Percentiles rank a stretch among this genome's conserved stretches.
Conservation (phyloP, 2,329 filamentous ascomycete species). For the Colletotrichum caudatum region DNA sequence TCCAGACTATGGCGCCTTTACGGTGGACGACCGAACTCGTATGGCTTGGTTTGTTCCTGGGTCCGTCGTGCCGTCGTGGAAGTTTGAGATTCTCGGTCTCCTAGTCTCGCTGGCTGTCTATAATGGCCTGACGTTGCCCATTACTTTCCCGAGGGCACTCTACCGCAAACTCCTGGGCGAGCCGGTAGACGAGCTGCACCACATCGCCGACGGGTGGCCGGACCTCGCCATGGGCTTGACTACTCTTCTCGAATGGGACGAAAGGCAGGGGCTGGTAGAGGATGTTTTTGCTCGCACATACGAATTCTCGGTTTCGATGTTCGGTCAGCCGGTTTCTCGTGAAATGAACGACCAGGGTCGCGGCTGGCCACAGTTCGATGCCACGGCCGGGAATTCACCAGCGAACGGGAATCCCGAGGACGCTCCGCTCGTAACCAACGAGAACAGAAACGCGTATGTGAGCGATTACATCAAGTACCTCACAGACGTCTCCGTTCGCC, state of each 20-base stretch:
- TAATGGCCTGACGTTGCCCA: slow-evolving; percentile 90
- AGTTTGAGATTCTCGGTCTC: slow-evolving; percentile 89
- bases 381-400: slow-evolving; percentile 46
- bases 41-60: slow-evolving; percentile 91
- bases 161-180: slow-evolving; percentile 83
- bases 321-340: slow-evolving; percentile 68
- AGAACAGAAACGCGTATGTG: slow-evolving; percentile 83
- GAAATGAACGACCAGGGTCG: slow-evolving; percentile 62
- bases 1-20: slow-evolving; percentile 84
- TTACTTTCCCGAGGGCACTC: slow-evolving; percentile 87
- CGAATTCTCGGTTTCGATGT: slow-evolving; percentile 78
- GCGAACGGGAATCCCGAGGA: slow-evolving; percentile 60
- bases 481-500: slow-evolving; percentile 79
- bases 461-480: slow-evolving; percentile 88
- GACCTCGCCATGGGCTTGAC: slow-evolving; percentile 81
- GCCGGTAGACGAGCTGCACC: slow-evolving; percentile 76
- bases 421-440: slow-evolving; percentile 81
- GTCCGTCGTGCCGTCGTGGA: slow-evolving; percentile 85
- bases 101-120: slow-evolving; percentile 92
- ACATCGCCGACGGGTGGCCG: slow-evolving; percentile 90
- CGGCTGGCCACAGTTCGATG: slow-evolving; percentile 67
- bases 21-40: slow-evolving; percentile 78
- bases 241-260: slow-evolving; percentile 80
- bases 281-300: slow-evolving; percentile 88
- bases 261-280: slow-evolving; percentile 78